Percentiles rank a stretch among this genome's conserved stretches.
phyloP scores from a whole-genome alignment of 2,329 filamentous ascomycete genomes.

The Colletotrichum eleusines region DNA sequence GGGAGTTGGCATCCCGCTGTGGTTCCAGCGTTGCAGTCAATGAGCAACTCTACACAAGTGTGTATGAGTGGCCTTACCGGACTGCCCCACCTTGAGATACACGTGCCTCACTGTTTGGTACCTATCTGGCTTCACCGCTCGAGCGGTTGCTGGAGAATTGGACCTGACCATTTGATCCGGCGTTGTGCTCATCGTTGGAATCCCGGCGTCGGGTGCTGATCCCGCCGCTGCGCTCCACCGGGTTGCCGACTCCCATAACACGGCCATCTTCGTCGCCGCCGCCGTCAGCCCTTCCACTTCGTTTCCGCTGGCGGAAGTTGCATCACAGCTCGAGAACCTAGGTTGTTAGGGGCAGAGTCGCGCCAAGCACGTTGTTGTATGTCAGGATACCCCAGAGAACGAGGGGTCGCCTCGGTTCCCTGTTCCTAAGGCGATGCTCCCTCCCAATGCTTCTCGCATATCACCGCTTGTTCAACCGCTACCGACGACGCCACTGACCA shows the following conservation, averaged over 20 bases:
- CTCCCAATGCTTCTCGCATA: constrained; percentile 17
- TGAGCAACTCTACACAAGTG: background rate
- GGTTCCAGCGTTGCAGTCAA: constrained; percentile 2
- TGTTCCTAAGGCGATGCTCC: background rate
- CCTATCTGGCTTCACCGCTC: constrained; percentile 10
- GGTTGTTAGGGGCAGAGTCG: background rate
- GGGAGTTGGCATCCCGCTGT: background rate
- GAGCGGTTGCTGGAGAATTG: background rate
- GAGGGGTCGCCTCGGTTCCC: constrained; percentile 10
- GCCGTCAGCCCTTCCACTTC: background rate
- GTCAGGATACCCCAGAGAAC: constrained; percentile 1
- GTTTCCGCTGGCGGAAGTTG: background rate
- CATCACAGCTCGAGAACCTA: background rate
- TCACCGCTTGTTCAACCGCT: constrained; percentile 12
- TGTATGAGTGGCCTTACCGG: background rate
- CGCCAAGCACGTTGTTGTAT: constrained; percentile 12
- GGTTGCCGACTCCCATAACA: background rate
- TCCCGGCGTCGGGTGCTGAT: background rate
- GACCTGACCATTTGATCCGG: background rate
- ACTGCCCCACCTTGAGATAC: background rate
- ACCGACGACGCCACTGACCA: background rate
- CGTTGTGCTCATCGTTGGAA: background rate
- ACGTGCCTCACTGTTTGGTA: background rate
- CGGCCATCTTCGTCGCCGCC: background rate
- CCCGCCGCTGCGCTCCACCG: background rate